A percentile compares a stretch with the other conserved stretches of the same genome.
Evolutionary conservation across 768 basidiomycete genomes (phyloP).

Genomic region (Naganishia vaughanmartiniae): DNA sequence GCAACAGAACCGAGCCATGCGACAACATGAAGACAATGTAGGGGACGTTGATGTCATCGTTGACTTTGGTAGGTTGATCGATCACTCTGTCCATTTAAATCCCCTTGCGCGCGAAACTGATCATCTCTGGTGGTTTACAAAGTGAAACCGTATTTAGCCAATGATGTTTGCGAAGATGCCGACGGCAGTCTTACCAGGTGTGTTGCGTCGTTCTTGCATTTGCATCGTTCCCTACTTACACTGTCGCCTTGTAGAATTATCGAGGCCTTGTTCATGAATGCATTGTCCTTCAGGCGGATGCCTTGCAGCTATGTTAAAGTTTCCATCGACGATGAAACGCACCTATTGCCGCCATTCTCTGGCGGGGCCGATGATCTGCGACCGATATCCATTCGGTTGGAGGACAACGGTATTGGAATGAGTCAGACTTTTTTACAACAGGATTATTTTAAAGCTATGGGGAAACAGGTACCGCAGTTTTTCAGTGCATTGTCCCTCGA

Average conservation of each 20-base stretch:
- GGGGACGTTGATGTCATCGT: constrained; percentile 10
- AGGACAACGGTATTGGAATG: constrained; percentile 18
- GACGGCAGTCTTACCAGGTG: constrained; percentile 13
- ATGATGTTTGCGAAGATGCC: constrained; percentile 6
- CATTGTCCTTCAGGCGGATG: neutral
- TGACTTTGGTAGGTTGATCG: neutral
- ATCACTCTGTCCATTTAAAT: too few species aligned
- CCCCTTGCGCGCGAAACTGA: too few species aligned
- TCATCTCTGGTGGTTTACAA: neutral
- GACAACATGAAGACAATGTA: neutral
- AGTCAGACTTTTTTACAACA: neutral
- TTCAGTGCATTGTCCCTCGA: too few species aligned
- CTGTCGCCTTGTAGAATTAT: neutral
- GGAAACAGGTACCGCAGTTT: neutral
- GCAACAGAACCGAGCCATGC: neutral
- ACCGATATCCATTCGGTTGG: constrained; percentile 6
- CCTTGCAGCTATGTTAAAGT: constrained; percentile 5
- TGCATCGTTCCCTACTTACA: neutral
- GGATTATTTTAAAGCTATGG: constrained; percentile 18
- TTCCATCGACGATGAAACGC: constrained; percentile 6
- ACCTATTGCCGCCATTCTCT: neutral
- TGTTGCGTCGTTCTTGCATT: neutral
- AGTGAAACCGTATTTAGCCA: constrained; percentile 8
- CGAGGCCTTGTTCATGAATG: constrained; percentile 17
- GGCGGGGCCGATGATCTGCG: neutral